Conservation (phyloP, 495 filamentous ascomycete genomes). For the Xylaria castorea region DNA sequence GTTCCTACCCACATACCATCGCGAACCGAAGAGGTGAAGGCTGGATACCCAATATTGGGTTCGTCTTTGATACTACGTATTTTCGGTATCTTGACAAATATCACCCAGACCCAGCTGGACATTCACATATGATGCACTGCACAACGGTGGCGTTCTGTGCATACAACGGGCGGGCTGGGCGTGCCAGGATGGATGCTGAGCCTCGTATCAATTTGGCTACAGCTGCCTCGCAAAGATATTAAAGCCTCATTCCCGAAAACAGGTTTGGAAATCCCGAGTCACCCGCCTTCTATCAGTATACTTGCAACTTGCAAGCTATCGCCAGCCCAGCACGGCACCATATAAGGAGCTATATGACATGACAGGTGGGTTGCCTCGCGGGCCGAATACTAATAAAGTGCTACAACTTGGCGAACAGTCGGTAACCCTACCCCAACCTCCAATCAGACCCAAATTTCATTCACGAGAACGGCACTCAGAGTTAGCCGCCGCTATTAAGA, state of each 20-base stretch:
- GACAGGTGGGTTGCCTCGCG: constrained; percentile 27
- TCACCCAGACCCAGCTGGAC: neutral
- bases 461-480: constrained; percentile 5
- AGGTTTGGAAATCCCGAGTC: neutral
- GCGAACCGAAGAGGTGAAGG: neutral
- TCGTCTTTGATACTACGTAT: neutral
- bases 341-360: constrained; percentile 6
- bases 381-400: constrained; percentile 40
- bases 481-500: constrained; percentile 12
- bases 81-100: constrained; percentile 18
- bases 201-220: neutral
- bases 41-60: neutral
- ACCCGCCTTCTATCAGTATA: neutral
- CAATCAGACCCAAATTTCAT: constrained; percentile 17
- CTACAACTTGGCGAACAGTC: constrained; percentile 35
- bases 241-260: neutral
- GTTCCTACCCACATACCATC: constrained; percentile 9
- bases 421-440: constrained; percentile 34
- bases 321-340: neutral
- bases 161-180: neutral
- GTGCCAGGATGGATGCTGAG: neutral
- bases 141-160: neutral
- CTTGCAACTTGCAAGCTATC: neutral
- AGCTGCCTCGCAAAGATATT: neutral
- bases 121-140: neutral